Evolutionary conservation across 2,329 filamentous ascomycete species (phyloP).

Genomic region (Gaeumannomyces tritici): DNA sequence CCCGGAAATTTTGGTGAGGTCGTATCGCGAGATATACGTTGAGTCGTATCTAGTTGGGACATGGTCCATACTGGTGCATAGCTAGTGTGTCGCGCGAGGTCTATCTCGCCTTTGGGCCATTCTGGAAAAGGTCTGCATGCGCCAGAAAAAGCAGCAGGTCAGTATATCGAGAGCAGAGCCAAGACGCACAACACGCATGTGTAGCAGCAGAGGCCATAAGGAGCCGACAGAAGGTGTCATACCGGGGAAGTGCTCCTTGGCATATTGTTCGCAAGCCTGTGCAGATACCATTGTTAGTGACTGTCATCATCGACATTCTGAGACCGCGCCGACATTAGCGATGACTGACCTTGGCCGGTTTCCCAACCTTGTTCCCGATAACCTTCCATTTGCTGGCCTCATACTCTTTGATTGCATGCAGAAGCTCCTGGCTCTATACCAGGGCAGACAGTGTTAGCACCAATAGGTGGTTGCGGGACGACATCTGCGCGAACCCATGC

Average conservation of each 20-base stretch:
- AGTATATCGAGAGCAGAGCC: conserved; percentile 8
- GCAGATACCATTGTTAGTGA: not conserved
- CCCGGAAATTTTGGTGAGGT: not conserved
- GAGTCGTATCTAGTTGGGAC: not conserved
- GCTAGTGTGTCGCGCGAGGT: not conserved
- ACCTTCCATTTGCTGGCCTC: conserved; percentile 98
- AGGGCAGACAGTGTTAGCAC: conserved; percentile 7
- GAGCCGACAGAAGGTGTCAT: not conserved
- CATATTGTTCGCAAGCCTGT: conserved; percentile 62
- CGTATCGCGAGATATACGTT: conserved; percentile 1
- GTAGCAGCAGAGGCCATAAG: not conserved
- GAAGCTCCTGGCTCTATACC: conserved; percentile 61
- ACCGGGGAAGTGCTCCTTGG: conserved; percentile 82
- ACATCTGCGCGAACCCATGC: conserved; percentile 4
- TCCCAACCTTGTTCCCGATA: conserved; percentile 93
- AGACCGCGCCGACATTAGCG: not conserved
- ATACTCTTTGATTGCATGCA: conserved; percentile 96
- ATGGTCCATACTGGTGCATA: not conserved
- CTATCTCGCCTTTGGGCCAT: conserved; percentile 27
- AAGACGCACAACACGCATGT: too few relatives aligned
- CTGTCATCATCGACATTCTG: not conserved
- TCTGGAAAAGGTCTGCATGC: conserved; percentile 23
- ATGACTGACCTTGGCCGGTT: conserved; percentile 74
- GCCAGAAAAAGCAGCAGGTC: conserved; percentile 10
- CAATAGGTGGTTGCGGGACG: not conserved